Percentiles rank a stretch among this genome's conserved stretches.
These are phyloP conservation scores for Trichoderma cornu-damae DNA, from an alignment of 2,329 filamentous ascomycete species.

Conservation along the genomic window DNA sequence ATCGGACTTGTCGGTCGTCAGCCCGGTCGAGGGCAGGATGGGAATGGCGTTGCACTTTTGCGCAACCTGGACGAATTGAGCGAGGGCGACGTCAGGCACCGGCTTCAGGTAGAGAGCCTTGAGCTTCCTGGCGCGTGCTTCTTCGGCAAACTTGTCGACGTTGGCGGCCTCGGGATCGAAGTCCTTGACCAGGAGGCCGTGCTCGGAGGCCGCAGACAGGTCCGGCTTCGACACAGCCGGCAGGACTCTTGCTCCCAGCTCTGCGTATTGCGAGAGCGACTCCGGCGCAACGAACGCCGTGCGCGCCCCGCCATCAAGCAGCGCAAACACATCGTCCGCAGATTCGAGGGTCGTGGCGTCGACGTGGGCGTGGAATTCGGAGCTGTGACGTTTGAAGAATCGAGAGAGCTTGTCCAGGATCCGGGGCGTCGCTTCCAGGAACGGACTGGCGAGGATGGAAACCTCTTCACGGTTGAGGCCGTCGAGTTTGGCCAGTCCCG, in stretches of 20 bases:
- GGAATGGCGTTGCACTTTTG: slow-evolving; percentile 58
- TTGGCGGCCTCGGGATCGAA: slow-evolving; percentile 44
- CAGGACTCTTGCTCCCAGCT: slow-evolving; percentile 53
- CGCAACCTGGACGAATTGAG: slow-evolving; percentile 44
- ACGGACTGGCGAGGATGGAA: slow-evolving; percentile 53
- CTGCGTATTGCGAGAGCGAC: slow-evolving; percentile 56
- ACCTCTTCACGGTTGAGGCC: slow-evolving; percentile 55
- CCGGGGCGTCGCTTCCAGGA: slow-evolving; percentile 50
- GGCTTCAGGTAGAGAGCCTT: slow-evolving; percentile 49
- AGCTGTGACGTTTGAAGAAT: slow-evolving; percentile 47
- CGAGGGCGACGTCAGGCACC: slow-evolving; percentile 41
- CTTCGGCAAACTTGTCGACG: slow-evolving; percentile 41
- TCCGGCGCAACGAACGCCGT: slow-evolving; percentile 75
- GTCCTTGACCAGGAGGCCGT: slow-evolving; percentile 49
- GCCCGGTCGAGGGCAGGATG: slow-evolving; percentile 63
- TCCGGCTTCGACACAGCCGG: slow-evolving; percentile 46
- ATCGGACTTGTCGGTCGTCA: slow-evolving; percentile 65
- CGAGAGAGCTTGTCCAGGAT: slow-evolving; percentile 42
- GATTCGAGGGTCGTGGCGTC: slow-evolving; percentile 67
- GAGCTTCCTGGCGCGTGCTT: slow-evolving; percentile 42
- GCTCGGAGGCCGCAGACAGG: slow-evolving; percentile 42
- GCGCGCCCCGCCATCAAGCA: slow-evolving; percentile 79
- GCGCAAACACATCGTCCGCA: slow-evolving; percentile 66
- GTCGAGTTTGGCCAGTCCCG: slow-evolving; percentile 43
- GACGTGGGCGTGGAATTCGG: slow-evolving; percentile 61